These are phyloP conservation scores for Hygrophorus pudorinus DNA, from an alignment of 768 basidiomycete species.

Conservation along the genomic window DNA sequence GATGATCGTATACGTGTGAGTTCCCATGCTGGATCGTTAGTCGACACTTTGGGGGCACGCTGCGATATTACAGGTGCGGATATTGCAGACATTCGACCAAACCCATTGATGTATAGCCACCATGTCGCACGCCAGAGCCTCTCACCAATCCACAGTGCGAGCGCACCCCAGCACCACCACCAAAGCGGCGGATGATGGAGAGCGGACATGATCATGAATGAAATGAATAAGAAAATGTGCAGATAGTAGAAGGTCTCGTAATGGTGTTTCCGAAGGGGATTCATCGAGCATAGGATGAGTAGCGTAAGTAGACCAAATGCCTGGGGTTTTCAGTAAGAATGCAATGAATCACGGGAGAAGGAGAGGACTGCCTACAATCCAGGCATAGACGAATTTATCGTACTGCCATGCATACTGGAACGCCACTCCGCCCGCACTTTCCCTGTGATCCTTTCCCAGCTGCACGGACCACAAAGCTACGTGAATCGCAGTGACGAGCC, in stretches of 20 bases:
- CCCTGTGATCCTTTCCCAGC: constrained; percentile 39
- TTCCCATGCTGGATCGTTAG: not conserved
- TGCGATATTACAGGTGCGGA: not conserved
- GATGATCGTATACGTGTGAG: too few relatives aligned
- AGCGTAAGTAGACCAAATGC: constrained; percentile 46
- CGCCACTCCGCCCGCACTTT: constrained; percentile 29
- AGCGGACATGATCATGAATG: constrained; percentile 49
- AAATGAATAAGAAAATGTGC: constrained; percentile 54
- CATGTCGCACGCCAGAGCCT: constrained; percentile 44
- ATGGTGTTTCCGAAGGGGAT: constrained; percentile 37
- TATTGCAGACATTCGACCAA: constrained; percentile 8
- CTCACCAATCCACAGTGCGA: constrained; percentile 55
- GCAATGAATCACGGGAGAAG: constrained; percentile 2
- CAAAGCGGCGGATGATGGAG: constrained; percentile 59
- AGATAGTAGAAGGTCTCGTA: constrained; percentile 59
- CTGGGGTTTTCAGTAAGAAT: constrained; percentile 21
- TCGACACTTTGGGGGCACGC: not conserved
- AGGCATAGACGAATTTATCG: constrained; percentile 52
- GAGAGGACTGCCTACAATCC: constrained; percentile 26
- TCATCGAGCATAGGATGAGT: constrained; percentile 40
- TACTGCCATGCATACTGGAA: constrained; percentile 49
- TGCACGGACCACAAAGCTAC: constrained; percentile 63
- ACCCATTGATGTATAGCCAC: constrained; percentile 53
- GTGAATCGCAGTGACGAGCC: constrained; percentile 51
- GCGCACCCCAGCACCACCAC: constrained; percentile 61